Percentiles rank a stretch among this genome's conserved stretches.
Evolutionary conservation across 2,329 filamentous ascomycete species (phyloP).

Genomic region (Xylaria sp.): DNA sequence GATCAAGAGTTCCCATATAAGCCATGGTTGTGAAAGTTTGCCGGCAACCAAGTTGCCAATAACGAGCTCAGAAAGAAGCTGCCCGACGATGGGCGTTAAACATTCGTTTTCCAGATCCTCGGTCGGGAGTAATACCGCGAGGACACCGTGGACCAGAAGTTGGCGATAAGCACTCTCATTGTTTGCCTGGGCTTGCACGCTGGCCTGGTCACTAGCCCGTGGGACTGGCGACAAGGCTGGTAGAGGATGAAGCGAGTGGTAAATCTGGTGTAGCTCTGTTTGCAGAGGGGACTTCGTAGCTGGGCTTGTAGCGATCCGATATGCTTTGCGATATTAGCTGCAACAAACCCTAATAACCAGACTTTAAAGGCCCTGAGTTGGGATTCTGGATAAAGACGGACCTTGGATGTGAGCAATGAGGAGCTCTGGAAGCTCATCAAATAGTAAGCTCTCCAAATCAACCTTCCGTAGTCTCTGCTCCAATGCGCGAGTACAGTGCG

Average conservation of each 20-base stretch:
- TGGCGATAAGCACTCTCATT: conserved; percentile 89
- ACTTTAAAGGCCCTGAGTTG: background rate
- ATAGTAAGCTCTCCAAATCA: conserved; percentile 81
- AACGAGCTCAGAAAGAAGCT: conserved; percentile 91
- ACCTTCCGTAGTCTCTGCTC: conserved; percentile 86
- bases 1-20: conserved; percentile 85
- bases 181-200: conserved; percentile 69
- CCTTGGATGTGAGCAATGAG: conserved; percentile 83
- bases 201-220: conserved; percentile 59
- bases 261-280: conserved; percentile 73
- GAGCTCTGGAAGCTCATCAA: conserved; percentile 88
- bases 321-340: conserved; percentile 64
- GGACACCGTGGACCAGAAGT: conserved; percentile 81
- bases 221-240: conserved; percentile 84
- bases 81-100: conserved; percentile 82
- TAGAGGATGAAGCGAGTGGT: conserved; percentile 85
- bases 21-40: conserved; percentile 86
- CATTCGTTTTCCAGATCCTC: conserved; percentile 92
- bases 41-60: conserved; percentile 83
- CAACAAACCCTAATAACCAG: background rate
- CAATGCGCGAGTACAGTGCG: conserved; percentile 87
- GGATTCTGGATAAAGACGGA: conserved; percentile 53
- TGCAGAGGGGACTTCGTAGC: conserved; percentile 68
- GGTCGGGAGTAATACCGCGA: conserved; percentile 87
- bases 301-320: conserved; percentile 72